Conservation (phyloP, 495 filamentous ascomycete species). For the Penicillium robsamsonii region DNA sequence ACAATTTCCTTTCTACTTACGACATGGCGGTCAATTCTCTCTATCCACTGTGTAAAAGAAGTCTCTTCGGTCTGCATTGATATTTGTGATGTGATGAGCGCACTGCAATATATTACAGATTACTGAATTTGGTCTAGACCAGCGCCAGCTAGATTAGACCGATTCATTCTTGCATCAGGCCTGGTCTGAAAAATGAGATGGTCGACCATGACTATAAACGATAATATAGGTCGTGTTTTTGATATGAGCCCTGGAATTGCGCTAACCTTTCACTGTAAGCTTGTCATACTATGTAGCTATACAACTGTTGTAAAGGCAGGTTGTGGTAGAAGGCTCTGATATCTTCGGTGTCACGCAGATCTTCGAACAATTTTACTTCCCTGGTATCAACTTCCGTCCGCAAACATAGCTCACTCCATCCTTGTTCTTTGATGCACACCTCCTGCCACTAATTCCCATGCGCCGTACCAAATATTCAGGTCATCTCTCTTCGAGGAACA, state of each 20-base stretch:
- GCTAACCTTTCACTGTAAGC: neutral
- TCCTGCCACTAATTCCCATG: constrained; percentile 4
- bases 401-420: constrained; percentile 9
- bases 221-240: neutral
- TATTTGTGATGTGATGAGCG: neutral
- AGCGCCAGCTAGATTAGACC: neutral
- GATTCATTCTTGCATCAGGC: neutral
- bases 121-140: neutral
- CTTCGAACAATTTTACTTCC: constrained; percentile 15
- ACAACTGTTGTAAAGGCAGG: neutral
- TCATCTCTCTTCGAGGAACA: neutral
- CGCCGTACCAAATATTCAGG: neutral
- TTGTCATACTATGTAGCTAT: neutral
- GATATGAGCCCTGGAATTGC: neutral
- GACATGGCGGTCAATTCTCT: constrained; percentile 1
- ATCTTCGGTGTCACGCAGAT: neutral
- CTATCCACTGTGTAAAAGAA: neutral
- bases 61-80: neutral
- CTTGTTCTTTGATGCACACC: neutral
- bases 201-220: neutral
- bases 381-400: constrained; percentile 4
- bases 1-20: constrained; percentile 8
- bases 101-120: neutral
- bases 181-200: neutral
- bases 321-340: neutral